phyloP scores from a whole-genome alignment of 345 rosid species.

The Citrus medica region DNA sequence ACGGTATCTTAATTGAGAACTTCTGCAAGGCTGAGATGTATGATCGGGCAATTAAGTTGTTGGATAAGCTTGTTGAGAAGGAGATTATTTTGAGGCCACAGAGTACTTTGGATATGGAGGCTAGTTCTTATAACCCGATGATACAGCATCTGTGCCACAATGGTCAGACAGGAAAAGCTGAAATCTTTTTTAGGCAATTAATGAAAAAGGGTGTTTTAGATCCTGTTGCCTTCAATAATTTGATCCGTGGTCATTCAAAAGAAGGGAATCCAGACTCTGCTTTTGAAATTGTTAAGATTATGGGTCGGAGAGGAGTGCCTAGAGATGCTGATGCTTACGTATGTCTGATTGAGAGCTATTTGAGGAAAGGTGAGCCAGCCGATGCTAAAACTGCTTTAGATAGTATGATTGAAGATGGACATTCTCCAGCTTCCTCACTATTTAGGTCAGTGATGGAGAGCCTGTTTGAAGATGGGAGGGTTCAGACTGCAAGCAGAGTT shows the following conservation, averaged over 20 bases:
- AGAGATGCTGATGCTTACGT: constrained; percentile 68
- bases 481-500: constrained; percentile 91
- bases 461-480: constrained; percentile 81
- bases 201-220: constrained; percentile 85
- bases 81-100: constrained; percentile 77
- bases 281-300: constrained; percentile 78
- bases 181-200: constrained; percentile 76
- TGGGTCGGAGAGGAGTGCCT: constrained; percentile 73
- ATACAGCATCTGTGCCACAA: constrained; percentile 65
- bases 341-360: constrained; percentile 74
- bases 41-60: constrained; percentile 63
- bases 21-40: constrained; percentile 65
- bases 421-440: constrained; percentile 57
- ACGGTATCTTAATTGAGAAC: constrained; percentile 73
- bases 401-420: constrained; percentile 83
- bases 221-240: constrained; percentile 62
- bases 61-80: constrained; percentile 73
- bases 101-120: constrained; percentile 55
- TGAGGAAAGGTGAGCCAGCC: constrained; percentile 91
- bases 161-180: constrained; percentile 78
- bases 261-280: constrained; percentile 80
- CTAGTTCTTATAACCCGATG: constrained; percentile 62
- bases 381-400: constrained; percentile 86
- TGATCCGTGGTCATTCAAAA: constrained; percentile 73
- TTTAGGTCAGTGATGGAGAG: constrained; percentile 84